Base-by-base conservation (phyloP, 2,329 filamentous ascomycete genomes). In the Diplodia corticola region DNA sequence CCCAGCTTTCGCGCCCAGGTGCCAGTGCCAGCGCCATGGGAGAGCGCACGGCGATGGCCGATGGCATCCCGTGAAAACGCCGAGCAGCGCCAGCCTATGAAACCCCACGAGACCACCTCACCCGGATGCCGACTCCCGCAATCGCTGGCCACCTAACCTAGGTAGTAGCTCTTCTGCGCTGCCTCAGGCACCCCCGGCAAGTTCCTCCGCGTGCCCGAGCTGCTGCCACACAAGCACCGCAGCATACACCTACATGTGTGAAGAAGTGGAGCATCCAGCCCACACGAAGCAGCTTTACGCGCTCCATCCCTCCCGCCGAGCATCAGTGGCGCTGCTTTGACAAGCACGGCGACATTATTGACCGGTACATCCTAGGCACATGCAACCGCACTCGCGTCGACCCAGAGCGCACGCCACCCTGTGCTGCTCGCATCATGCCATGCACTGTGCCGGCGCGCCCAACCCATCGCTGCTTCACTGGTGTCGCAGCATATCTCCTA, bases 231-330 rank as follows among this genome's bases (percentile, higher is more conserved):
- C 35, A 24, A 48, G 55, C 55, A 60, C 49, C 13, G 15, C 49
- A 53, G 49, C 55, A 60, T n/a, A n/a, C 51, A 35, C 33, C 33
- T 35, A 33, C 51, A 55, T 55, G 33, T 60, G 33, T 48, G 55
- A 60, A 46, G 55, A 60, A 60, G 55, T 60, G 55, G 55, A 60
- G 55, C 55, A 33, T 46, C 30, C 5, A 33, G n/a, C 13, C 24
- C 37, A 20, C 15, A 30, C 28, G 55, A 48, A 60, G 55, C 55
- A 60, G 55, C 55, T 60, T 60, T 60, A 60, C 55, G 37, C 55
- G 55, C 55, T 17, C 55, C 37, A 20, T 26, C 55, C n/a, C n/a
- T 13, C 20, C 7, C 53, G 44, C 20, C 37, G 4, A 24, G 40
- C 40, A 7, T 9, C n/a, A n/a, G 40, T 44, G 40, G 40, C 40